These are phyloP conservation scores for Fraxinus excelsior DNA, from an alignment of 257 asterid genomes.

Conservation along the genomic window DNA sequence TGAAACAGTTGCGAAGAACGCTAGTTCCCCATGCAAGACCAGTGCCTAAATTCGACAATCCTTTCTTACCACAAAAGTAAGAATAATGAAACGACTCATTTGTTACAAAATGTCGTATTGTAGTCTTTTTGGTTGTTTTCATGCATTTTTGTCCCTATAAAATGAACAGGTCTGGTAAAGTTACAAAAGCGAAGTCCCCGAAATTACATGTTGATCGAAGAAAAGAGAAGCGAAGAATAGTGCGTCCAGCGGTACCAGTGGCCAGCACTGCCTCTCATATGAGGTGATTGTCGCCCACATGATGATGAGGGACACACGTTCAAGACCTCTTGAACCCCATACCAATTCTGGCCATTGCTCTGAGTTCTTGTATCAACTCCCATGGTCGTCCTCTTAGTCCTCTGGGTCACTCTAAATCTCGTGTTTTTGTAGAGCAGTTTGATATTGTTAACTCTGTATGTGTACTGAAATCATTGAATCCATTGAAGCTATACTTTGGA, in stretches of 20 bases:
- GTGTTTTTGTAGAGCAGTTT: background rate
- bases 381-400: background rate
- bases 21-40: slow-evolving; percentile 85
- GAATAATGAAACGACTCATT: background rate
- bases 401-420: background rate
- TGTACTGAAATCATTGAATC: background rate
- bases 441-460: background rate
- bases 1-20: slow-evolving; percentile 81
- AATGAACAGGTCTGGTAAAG: slow-evolving; percentile 60
- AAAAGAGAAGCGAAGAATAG: slow-evolving; percentile 58
- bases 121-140: background rate
- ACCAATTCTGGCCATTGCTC: background rate
- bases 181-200: slow-evolving; percentile 79
- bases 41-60: slow-evolving; percentile 68
- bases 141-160: background rate
- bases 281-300: slow-evolving; percentile 44
- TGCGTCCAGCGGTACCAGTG: slow-evolving; percentile 31
- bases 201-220: slow-evolving; percentile 54
- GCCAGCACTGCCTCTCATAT: slow-evolving; percentile 63
- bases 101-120: background rate
- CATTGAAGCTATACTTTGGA: background rate
- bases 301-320: slow-evolving; percentile 22
- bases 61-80: slow-evolving; percentile 85
- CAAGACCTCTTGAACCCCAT: slow-evolving; percentile 57
- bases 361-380: background rate